These are phyloP conservation scores for Perkinsus olseni DNA, from an alignment of 169 alveolate genomes.

Conservation along the genomic window DNA sequence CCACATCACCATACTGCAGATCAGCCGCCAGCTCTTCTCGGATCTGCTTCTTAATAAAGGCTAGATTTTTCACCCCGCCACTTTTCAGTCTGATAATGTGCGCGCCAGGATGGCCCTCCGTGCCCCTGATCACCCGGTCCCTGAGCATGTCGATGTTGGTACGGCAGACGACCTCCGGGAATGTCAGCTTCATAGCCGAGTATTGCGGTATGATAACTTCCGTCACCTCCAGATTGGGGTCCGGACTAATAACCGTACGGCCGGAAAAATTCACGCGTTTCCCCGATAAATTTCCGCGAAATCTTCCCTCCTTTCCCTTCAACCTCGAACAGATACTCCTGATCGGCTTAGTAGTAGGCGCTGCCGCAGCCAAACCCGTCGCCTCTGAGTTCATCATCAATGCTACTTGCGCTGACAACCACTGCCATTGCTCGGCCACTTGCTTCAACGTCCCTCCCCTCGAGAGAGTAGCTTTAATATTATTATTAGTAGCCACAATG, in stretches of 20 bases:
- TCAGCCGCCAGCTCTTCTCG: slow-evolving; percentile 41
- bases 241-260: slow-evolving; percentile 99
- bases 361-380: slow-evolving; percentile 21
- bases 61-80: not conserved
- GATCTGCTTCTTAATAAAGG: not conserved
- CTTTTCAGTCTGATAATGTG: not conserved
- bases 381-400: slow-evolving; percentile 26
- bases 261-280: slow-evolving; percentile 98
- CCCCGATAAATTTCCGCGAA: slow-evolving; percentile 96
- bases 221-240: slow-evolving; percentile 94
- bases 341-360: slow-evolving; percentile 51
- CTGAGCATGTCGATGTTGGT: slow-evolving; percentile 74
- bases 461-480: not conserved
- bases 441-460: not conserved
- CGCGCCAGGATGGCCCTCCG: slow-evolving; percentile 28
- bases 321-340: slow-evolving; percentile 70
- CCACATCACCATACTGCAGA: slow-evolving; percentile 89
- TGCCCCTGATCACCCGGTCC: slow-evolving; percentile 80
- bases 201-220: slow-evolving; percentile 94
- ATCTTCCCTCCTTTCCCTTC: slow-evolving; percentile 95
- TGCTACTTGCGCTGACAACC: slow-evolving; percentile 20
- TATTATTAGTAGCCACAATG: slow-evolving; percentile 64
- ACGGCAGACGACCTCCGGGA: slow-evolving; percentile 88
- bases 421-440: slow-evolving; percentile 20
- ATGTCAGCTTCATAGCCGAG: slow-evolving; percentile 91